Percentiles rank a stretch among this genome's conserved stretches.
These are phyloP conservation scores for Aspergillus versicolor DNA, from an alignment of 2,329 filamentous ascomycete species.

Conservation along the genomic window DNA sequence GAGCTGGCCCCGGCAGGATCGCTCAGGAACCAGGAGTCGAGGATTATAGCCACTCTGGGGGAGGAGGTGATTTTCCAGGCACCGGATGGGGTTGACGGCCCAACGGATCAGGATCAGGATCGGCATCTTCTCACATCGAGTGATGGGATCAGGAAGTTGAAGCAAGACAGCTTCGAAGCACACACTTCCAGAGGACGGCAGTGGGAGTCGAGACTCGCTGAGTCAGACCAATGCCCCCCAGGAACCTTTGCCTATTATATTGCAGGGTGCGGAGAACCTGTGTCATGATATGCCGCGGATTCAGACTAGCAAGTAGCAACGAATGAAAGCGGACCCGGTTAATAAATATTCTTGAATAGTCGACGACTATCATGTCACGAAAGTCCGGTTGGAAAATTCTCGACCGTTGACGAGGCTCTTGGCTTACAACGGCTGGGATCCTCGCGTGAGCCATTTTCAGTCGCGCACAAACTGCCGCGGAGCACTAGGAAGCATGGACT, in stretches of 20 bases:
- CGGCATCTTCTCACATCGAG: not conserved
- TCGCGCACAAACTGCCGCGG: not conserved
- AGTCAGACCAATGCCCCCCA: not conserved
- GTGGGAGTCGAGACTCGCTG: not conserved
- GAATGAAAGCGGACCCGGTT: constrained; percentile 1
- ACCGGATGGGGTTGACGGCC: not conserved
- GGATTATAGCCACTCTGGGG: not conserved
- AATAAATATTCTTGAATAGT: constrained; percentile 3
- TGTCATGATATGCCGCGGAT: constrained; percentile 6
- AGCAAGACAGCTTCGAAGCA: too few species aligned
- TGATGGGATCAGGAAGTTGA: too few species aligned
- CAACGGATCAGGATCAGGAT: constrained; percentile 1
- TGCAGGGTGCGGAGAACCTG: constrained; percentile 5
- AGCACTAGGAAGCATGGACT: too few species aligned
- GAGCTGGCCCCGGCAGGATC: not conserved
- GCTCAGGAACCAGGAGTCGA: not conserved
- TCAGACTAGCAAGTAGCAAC: constrained; percentile 5
- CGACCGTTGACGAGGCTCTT: constrained; percentile 1
- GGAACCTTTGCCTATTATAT: not conserved
- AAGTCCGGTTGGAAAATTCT: not conserved
- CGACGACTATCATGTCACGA: not conserved
- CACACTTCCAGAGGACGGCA: not conserved
- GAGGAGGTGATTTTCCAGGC: not conserved
- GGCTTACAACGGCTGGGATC: not conserved
- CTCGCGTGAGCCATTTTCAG: not conserved